phyloP scores from a whole-genome alignment of 768 basidiomycete genomes.

The Exidia glandulosa region DNA sequence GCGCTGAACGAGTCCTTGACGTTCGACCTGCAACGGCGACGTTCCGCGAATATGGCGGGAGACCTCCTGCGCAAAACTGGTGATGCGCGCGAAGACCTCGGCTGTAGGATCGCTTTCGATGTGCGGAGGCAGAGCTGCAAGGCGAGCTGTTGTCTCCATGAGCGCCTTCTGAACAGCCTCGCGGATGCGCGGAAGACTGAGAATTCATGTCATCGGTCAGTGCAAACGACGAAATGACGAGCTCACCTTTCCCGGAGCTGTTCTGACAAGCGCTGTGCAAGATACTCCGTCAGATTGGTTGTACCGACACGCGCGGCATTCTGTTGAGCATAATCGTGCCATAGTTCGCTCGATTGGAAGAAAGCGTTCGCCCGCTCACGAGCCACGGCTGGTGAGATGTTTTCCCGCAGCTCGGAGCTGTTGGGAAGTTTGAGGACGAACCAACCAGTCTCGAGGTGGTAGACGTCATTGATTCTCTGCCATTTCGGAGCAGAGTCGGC shows the following conservation, averaged over 20 bases:
- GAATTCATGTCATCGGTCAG: background rate
- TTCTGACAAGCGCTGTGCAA: conserved; percentile 52
- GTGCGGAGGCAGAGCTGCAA: background rate
- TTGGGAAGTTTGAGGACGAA: conserved; percentile 46
- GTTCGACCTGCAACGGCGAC: background rate
- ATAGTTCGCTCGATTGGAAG: conserved; percentile 24
- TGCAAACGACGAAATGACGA: background rate
- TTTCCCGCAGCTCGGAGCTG: conserved; percentile 38
- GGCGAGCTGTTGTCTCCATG: background rate
- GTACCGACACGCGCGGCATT: conserved; percentile 34
- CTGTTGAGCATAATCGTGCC: background rate
- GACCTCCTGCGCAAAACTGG: background rate
- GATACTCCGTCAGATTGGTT: conserved; percentile 37
- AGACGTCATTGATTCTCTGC: conserved; percentile 25
- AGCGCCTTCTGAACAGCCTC: background rate
- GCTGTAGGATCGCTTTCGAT: background rate
- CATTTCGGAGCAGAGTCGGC: conserved; percentile 43
- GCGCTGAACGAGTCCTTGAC: background rate
- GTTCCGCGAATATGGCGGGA: background rate
- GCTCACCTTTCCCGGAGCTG: conserved; percentile 48
- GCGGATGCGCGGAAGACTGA: background rate
- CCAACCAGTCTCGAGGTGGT: conserved; percentile 42
- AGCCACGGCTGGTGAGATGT: conserved; percentile 51
- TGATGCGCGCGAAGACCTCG: background rate
- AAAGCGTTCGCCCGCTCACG: conserved; percentile 43